A percentile compares a stretch with the other conserved stretches of the same genome.
Conservation (phyloP, 2,329 filamentous ascomycete species). For the Claviceps citrina region DNA sequence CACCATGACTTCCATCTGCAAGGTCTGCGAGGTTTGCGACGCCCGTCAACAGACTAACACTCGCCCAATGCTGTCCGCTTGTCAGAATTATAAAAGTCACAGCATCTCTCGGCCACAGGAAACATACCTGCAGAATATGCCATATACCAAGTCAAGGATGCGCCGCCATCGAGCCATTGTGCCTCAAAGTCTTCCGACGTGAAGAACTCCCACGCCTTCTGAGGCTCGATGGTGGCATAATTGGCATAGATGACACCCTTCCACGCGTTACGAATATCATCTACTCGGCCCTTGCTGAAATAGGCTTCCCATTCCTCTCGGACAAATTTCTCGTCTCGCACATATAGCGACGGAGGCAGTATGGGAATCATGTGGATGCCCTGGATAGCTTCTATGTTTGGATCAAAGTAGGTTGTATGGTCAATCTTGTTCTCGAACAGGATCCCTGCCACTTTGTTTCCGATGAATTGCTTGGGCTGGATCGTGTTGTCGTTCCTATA, state of each 20-base stretch:
- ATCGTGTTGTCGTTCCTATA: slow-evolving; percentile 52
- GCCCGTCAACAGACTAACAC: not conserved
- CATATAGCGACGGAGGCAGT: slow-evolving; percentile 50
- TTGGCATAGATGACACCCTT: slow-evolving; percentile 73
- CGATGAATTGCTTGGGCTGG: slow-evolving; percentile 62
- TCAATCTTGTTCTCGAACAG: slow-evolving; percentile 93
- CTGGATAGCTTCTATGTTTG: slow-evolving; percentile 53
- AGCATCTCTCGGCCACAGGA: slow-evolving; percentile 8
- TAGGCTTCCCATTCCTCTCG: slow-evolving; percentile 67
- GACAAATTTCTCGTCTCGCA: slow-evolving; percentile 55
- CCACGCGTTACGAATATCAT: slow-evolving; percentile 61
- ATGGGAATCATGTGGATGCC: slow-evolving; percentile 77
- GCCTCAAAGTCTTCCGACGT: slow-evolving; percentile 47
- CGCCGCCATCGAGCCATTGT: slow-evolving; percentile 64
- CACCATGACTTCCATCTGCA: not conserved
- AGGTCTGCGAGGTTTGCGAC: too few species aligned
- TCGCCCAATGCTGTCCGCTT: slow-evolving; percentile 4
- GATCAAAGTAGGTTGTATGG: slow-evolving; percentile 79
- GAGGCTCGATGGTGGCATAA: slow-evolving; percentile 60
- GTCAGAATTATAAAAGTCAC: not conserved
- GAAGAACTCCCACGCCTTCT: slow-evolving; percentile 61
- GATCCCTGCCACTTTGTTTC: slow-evolving; percentile 58
- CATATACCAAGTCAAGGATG: slow-evolving; percentile 72
- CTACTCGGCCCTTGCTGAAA: slow-evolving; percentile 53
- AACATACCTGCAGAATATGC: slow-evolving; percentile 53